These are phyloP conservation scores for Monosporascus ibericus DNA, from an alignment of 2,329 filamentous ascomycete species.

Conservation along the genomic window DNA sequence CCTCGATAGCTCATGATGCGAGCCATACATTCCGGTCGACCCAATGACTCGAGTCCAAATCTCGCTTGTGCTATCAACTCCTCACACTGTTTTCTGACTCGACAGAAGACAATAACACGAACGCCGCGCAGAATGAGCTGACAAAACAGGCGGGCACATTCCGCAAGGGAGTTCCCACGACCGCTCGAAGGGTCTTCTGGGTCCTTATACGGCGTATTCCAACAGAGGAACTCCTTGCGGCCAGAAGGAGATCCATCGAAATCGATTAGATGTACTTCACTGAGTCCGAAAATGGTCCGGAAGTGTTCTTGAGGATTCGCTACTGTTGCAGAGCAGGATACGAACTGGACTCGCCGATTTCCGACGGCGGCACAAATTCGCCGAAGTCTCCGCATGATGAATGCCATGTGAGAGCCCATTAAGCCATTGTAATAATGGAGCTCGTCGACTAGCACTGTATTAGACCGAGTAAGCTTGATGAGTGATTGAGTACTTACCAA, in stretches of 20 bases:
- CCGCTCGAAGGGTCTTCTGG: slow-evolving; percentile 81
- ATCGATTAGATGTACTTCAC: slow-evolving; percentile 74
- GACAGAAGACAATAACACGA: slow-evolving; percentile 86
- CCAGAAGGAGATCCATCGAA: slow-evolving; percentile 91
- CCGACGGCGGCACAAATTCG: slow-evolving; percentile 86
- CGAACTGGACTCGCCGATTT: slow-evolving; percentile 78
- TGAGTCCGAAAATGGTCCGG: slow-evolving; percentile 85
- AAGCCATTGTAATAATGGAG: slow-evolving; percentile 95
- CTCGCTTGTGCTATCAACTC: slow-evolving; percentile 74
- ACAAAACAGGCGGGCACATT: slow-evolving; percentile 87
- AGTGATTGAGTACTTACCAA: slow-evolving; percentile 42
- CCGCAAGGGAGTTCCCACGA: slow-evolving; percentile 72
- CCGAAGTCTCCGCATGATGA: slow-evolving; percentile 86
- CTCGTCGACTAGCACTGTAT: slow-evolving; percentile 56
- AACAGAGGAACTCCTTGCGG: slow-evolving; percentile 91
- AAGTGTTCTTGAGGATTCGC: slow-evolving; percentile 91
- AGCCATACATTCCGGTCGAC: slow-evolving; percentile 66
- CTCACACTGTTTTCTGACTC: slow-evolving; percentile 84
- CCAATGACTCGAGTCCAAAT: slow-evolving; percentile 66
- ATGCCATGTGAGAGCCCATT: slow-evolving; percentile 87
- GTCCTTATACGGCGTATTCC: slow-evolving; percentile 95
- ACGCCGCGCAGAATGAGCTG: slow-evolving; percentile 84
- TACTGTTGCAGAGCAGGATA: slow-evolving; percentile 94
- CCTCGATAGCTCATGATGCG: slow-evolving; percentile 94
- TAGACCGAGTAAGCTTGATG: background rate